Percentiles rank a stretch among this genome's conserved stretches.
Conservation (phyloP, 2,329 filamentous ascomycete genomes). For the Podosphaera xanthii region DNA sequence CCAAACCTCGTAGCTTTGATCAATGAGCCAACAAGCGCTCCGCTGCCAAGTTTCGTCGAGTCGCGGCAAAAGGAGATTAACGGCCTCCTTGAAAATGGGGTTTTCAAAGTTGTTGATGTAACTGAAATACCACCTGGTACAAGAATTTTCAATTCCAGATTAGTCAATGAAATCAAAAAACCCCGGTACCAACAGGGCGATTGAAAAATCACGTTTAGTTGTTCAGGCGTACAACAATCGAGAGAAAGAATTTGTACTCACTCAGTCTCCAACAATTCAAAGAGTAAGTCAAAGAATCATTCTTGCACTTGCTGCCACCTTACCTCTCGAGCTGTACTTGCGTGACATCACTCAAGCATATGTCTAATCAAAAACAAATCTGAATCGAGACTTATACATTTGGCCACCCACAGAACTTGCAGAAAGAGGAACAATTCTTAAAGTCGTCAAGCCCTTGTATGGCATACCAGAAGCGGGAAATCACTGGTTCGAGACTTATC, state of each 20-base stretch:
- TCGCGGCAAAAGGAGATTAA: neutral
- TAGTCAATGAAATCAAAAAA: constrained; percentile 6
- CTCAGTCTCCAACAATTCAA: neutral
- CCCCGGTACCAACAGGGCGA: neutral
- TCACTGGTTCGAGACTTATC: neutral
- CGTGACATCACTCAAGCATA: neutral
- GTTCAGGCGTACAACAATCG: constrained; percentile 3
- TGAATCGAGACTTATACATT: neutral
- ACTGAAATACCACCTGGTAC: neutral
- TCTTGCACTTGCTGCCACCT: neutral
- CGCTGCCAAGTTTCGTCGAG: neutral
- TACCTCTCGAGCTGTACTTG: neutral
- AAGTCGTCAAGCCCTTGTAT: neutral
- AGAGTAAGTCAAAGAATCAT: neutral
- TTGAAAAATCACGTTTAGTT: neutral
- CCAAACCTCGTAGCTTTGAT: neutral
- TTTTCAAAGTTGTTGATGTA: neutral
- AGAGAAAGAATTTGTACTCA: neutral
- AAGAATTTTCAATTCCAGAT: constrained; percentile 3
- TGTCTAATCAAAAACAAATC: neutral
- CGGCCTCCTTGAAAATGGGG: neutral
- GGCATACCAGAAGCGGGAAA: neutral
- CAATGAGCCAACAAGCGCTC: neutral
- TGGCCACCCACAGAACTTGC: neutral
- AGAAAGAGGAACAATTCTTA: neutral